These are phyloP conservation scores for Neurospora sp. DNA, from an alignment of 495 filamentous ascomycete species.

Conservation along the genomic window DNA sequence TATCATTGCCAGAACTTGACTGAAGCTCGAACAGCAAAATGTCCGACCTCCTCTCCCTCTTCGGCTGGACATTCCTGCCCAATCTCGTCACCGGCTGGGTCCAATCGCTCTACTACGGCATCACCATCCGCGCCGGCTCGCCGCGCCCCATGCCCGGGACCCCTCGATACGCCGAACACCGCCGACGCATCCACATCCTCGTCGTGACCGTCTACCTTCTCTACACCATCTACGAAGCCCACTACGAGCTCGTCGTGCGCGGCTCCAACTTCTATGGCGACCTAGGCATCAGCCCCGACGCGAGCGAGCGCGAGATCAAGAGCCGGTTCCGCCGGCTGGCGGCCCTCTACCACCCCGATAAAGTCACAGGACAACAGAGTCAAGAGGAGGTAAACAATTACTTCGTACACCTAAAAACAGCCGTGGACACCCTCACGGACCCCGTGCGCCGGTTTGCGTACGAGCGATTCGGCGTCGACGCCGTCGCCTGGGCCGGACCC, in stretches of 20 bases:
- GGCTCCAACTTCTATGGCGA: slow-evolving; percentile 65
- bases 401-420: slow-evolving; percentile 74
- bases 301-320: slow-evolving; percentile 67
- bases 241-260: slow-evolving; percentile 60
- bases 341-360: slow-evolving; percentile 83
- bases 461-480: slow-evolving; percentile 77
- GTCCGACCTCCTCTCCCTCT: slow-evolving; percentile 53
- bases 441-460: slow-evolving; percentile 82
- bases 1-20: not conserved
- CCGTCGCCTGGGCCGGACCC: slow-evolving; percentile 39
- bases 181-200: slow-evolving; percentile 68
- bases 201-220: slow-evolving; percentile 76
- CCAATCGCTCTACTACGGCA: slow-evolving; percentile 74
- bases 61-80: slow-evolving; percentile 75
- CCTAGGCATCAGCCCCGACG: slow-evolving; percentile 56
- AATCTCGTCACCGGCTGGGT: slow-evolving; percentile 68
- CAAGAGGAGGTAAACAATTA: slow-evolving; percentile 35
- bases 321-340: slow-evolving; percentile 80
- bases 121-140: slow-evolving; percentile 87
- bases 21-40: slow-evolving; percentile 1
- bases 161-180: slow-evolving; percentile 57
- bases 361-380: slow-evolving; percentile 33
- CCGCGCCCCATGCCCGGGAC: slow-evolving; percentile 66
- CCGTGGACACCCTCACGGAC: slow-evolving; percentile 74
- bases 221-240: slow-evolving; percentile 90